These are phyloP conservation scores for Miscanthus lutarioriparius DNA, from an alignment of 176 grass and related monocot species.

Conservation along the genomic window DNA sequence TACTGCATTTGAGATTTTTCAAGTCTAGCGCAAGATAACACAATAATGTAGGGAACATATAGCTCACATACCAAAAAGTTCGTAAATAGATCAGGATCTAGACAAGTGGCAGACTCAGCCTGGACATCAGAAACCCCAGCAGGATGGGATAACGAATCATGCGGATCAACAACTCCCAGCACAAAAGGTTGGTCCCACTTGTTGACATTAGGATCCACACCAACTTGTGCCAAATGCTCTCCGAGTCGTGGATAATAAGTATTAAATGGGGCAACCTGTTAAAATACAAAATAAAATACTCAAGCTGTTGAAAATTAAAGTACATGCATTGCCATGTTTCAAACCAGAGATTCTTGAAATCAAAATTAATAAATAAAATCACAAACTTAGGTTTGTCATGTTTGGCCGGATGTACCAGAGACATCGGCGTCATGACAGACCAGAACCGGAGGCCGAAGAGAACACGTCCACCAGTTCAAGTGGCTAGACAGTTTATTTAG, in stretches of 20 bases:
- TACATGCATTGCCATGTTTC: background rate
- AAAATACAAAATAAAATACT: slow-evolving; percentile 7
- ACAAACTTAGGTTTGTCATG: background rate
- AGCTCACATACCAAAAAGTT: slow-evolving; percentile 83
- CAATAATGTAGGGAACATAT: slow-evolving; percentile 26
- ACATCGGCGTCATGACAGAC: background rate
- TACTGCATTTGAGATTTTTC: background rate
- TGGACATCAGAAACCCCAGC: slow-evolving; percentile 89
- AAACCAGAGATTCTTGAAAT: background rate
- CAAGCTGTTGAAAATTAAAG: slow-evolving; percentile 2
- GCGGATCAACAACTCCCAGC: slow-evolving; percentile 88
- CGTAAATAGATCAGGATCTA: slow-evolving; percentile 89
- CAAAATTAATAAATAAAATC: slow-evolving; percentile 20
- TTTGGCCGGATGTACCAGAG: background rate
- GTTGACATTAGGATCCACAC: slow-evolving; percentile 72
- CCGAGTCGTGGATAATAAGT: slow-evolving; percentile 90
- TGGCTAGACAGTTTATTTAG: background rate
- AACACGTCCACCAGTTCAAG: background rate
- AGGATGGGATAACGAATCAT: slow-evolving; percentile 93
- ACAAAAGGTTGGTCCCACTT: slow-evolving; percentile 96
- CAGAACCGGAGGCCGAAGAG: background rate
- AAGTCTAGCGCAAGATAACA: background rate
- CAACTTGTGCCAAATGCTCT: slow-evolving; percentile 80
- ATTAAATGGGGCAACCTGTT: slow-evolving; percentile 99
- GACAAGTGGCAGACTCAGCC: slow-evolving; percentile 73